Evolutionary conservation across 116 monocot species (phyloP).

Genomic region (Trichopus zeylanicus): DNA sequence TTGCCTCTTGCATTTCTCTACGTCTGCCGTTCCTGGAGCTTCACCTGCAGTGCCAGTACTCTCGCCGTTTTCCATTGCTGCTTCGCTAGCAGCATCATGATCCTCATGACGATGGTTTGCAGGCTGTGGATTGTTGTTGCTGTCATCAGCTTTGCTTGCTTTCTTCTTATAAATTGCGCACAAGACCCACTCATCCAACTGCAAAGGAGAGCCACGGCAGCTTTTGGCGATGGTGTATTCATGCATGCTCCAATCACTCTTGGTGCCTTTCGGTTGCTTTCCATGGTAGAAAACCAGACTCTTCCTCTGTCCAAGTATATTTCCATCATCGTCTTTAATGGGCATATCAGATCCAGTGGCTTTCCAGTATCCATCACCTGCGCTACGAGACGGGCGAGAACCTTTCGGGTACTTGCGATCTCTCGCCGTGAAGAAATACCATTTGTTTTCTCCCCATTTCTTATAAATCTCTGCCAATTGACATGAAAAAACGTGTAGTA

Average conservation of each 20-base stretch:
- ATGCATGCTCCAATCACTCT: not conserved
- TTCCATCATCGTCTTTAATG: not conserved
- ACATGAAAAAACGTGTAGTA: too few species aligned
- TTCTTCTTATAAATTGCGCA: too few species aligned
- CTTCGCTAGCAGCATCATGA: too few species aligned
- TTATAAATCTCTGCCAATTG: not conserved
- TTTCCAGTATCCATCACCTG: slow-evolving; percentile 3
- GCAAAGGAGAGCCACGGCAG: too few species aligned
- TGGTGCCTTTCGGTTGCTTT: not conserved
- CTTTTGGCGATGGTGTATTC: not conserved
- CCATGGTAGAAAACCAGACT: not conserved
- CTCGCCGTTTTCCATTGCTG: too few species aligned
- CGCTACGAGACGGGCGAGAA: not conserved
- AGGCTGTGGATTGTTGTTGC: too few species aligned
- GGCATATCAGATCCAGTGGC: not conserved
- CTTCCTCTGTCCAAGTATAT: not conserved
- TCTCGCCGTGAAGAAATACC: slow-evolving; percentile 2
- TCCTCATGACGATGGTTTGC: too few species aligned
- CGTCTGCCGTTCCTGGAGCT: too few species aligned
- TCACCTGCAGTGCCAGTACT: too few species aligned
- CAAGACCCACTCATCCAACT: too few species aligned
- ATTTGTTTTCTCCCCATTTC: not conserved
- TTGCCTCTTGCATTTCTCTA: too few species aligned
- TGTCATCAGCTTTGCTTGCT: too few species aligned
- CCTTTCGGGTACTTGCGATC: not conserved